Base-by-base conservation (phyloP, 2,329 filamentous ascomycete genomes). In the Penicillium verrucosum region DNA sequence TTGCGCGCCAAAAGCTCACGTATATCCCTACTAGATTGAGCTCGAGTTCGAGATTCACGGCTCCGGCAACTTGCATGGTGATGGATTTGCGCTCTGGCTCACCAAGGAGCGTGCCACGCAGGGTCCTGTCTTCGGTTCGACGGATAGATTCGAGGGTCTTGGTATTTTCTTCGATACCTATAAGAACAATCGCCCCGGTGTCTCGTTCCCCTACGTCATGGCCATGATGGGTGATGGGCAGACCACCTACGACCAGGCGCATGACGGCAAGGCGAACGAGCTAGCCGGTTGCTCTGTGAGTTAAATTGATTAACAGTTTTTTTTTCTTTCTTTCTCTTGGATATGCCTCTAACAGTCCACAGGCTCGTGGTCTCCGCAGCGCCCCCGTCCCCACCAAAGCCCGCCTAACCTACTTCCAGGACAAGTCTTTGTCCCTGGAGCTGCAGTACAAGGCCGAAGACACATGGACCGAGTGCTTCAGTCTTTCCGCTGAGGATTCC, bases 111-210 rank as follows among this genome's bases (percentile, higher is more conserved):
- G 94, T 63, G 92, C 85, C 32, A 83, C 87, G 66, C 77, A 81
- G 57, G 94, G 94, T 16, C 83, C 86, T 11, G 93, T 99, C 37
- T 99, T 99, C 75, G 94, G 94, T 49, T 88, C 87, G 65, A 81
- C 83, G 30, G 93, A 99, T 77, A 85, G 85, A 62, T 99, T 97
- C 67, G 93, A 99, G 74, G 94, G 94, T 5, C 83, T 99, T 45
- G 94, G 92, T 53, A 83, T 99, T 75, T 97, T 97, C 80, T 85
- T 99, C 78, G 94, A 99, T 74, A 99, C 94, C 43, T 99, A 99
- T 83, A 99, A 99, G 86, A 99, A 99, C 81, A 96, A 97, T 80
- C 87, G 94, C 14, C 93, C 94, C 0, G 94, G 94, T 42, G 89
- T 91, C 41, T 89, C 96, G 45, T 99, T 99, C 77, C 94, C 94